Evolutionary conservation across 345 rosid species (phyloP).

Genomic region (Eucalyptus erythrocorys): DNA sequence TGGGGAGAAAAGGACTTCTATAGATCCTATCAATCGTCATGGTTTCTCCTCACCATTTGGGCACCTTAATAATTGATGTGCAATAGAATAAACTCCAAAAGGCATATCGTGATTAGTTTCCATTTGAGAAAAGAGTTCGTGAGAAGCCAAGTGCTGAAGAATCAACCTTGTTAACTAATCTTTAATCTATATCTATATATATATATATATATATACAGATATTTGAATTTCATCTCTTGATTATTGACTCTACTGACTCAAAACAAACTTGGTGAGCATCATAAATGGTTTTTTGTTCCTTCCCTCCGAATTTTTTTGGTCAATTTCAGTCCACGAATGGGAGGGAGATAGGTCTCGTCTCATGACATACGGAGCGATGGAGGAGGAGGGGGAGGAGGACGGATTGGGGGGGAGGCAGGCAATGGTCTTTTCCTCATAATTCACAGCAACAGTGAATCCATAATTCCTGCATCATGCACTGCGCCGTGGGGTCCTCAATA

Average conservation of each 20-base stretch:
- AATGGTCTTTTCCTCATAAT: background rate
- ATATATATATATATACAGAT: too few relatives aligned
- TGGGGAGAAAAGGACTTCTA: background rate
- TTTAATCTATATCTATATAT: too few relatives aligned
- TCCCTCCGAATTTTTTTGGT: background rate
- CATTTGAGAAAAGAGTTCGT: accelerated
- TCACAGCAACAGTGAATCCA: background rate
- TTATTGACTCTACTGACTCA: too few relatives aligned
- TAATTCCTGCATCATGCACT: background rate
- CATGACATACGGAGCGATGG: background rate
- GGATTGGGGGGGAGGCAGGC: background rate
- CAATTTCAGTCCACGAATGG: background rate
- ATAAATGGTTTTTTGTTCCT: background rate
- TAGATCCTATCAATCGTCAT: background rate
- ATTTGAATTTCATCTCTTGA: too few relatives aligned
- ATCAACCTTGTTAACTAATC: background rate
- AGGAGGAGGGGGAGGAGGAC: background rate
- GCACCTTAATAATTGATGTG: too few relatives aligned
- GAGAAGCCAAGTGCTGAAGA: background rate
- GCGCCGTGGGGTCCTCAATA: background rate
- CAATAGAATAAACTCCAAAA: too few relatives aligned
- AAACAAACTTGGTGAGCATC: background rate
- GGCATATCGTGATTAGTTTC: background rate
- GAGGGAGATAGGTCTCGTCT: background rate
- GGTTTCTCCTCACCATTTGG: background rate